These are phyloP conservation scores for Bipolaris sorokiniana DNA, from an alignment of 2,329 filamentous ascomycete species.

Conservation along the genomic window DNA sequence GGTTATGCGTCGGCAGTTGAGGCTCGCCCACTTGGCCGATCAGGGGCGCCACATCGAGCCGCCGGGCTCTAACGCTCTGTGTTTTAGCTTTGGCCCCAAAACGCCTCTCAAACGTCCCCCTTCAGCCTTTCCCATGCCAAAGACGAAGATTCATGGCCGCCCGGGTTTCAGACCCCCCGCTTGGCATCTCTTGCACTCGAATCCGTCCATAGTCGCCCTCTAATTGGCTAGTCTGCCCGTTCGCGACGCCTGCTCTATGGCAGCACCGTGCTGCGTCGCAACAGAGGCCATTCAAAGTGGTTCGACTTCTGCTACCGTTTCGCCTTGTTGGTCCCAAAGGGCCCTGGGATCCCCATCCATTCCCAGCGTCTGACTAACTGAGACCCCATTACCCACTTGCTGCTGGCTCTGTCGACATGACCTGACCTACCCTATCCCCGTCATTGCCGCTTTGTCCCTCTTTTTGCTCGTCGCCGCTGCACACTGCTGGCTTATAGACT, in stretches of 20 bases:
- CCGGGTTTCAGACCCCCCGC: constrained; percentile 38
- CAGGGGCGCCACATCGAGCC: constrained; percentile 14
- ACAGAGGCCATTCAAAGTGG: constrained; percentile 36
- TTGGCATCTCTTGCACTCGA: constrained; percentile 21
- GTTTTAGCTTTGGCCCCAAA: constrained; percentile 30
- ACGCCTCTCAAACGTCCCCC: constrained; percentile 41
- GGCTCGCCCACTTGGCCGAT: constrained; percentile 6
- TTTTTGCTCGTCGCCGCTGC: constrained; percentile 13
- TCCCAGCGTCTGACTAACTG: constrained; percentile 10
- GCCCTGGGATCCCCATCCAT: constrained; percentile 11
- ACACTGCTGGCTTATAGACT: constrained; percentile 45
- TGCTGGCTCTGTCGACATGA: constrained; percentile 35
- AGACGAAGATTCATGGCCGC: constrained; percentile 30
- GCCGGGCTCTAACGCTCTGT: constrained; percentile 30
- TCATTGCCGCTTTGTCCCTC: constrained; percentile 12
- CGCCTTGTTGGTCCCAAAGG: constrained; percentile 28
- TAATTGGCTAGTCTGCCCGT: constrained; percentile 41
- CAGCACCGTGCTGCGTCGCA: constrained; percentile 40
- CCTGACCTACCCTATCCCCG: constrained; percentile 27
- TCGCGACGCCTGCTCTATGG: constrained; percentile 38
- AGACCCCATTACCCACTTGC: constrained; percentile 31
- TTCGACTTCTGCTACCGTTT: constrained; percentile 45
- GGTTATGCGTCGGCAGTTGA: constrained; percentile 11
- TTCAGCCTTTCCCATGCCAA: constrained; percentile 26
- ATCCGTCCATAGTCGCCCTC: constrained; percentile 17